phyloP scores from a whole-genome alignment of 169 alveolate species.

The Babesia microti region DNA sequence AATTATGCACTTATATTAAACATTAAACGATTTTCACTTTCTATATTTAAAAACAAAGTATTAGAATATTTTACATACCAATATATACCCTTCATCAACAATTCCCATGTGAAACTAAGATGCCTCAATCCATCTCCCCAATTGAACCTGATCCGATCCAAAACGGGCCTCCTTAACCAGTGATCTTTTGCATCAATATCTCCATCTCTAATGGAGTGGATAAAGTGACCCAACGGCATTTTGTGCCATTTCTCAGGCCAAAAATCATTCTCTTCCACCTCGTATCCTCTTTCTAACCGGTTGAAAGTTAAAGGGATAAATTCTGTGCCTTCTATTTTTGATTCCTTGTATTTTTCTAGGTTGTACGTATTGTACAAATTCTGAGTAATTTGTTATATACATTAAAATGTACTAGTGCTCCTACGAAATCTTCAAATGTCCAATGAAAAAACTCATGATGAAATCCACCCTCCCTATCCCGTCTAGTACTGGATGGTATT shows the following conservation, averaged over 20 bases:
- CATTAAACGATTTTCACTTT: not conserved
- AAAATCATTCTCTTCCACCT: slow-evolving; percentile 25
- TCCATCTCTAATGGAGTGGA: slow-evolving; percentile 42
- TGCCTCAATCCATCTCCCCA: slow-evolving; percentile 53
- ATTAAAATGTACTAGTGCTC: slow-evolving; percentile 45
- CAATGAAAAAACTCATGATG: slow-evolving; percentile 54
- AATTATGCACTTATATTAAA: not conserved
- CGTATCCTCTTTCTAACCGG: slow-evolving; percentile 11
- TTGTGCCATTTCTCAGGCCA: slow-evolving; percentile 53
- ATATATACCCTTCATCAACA: slow-evolving; percentile 30
- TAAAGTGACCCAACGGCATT: slow-evolving; percentile 50
- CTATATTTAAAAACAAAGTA: slow-evolving; percentile 1
- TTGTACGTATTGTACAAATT: slow-evolving; percentile 40
- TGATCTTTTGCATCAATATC: slow-evolving; percentile 57
- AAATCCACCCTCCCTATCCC: slow-evolving; percentile 48
- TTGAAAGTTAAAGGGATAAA: slow-evolving; percentile 38
- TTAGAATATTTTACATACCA: slow-evolving; percentile 40
- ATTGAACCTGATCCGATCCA: slow-evolving; percentile 44
- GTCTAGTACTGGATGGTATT: slow-evolving; percentile 9
- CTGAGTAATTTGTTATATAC: slow-evolving; percentile 29
- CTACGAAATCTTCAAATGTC: slow-evolving; percentile 54
- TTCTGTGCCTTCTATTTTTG: slow-evolving; percentile 17
- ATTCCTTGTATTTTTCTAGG: slow-evolving; percentile 18
- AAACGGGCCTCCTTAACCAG: slow-evolving; percentile 45
- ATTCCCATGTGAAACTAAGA: slow-evolving; percentile 56